Conservation (phyloP, 2,329 filamentous ascomycete species). For the Fusarium mexicanum region DNA sequence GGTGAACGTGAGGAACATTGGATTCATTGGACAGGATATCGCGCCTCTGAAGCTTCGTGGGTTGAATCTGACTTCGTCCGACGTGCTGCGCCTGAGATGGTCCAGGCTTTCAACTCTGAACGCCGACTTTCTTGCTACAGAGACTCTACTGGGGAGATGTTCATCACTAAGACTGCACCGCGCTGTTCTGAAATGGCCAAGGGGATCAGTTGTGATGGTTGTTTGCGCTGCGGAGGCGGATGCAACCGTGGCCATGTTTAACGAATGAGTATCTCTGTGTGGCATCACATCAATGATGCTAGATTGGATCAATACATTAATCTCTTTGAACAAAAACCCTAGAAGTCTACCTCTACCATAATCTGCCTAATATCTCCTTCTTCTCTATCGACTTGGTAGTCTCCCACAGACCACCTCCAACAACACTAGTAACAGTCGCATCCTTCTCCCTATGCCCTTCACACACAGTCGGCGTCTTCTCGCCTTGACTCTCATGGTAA, state of each 20-base stretch:
- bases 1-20: neutral
- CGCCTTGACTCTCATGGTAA: conserved; percentile 49
- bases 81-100: neutral
- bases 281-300: neutral
- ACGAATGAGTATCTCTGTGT: neutral
- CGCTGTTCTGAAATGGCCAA: neutral
- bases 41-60: neutral
- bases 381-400: neutral
- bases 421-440: neutral
- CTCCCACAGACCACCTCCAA: conserved; percentile 3
- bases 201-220: neutral
- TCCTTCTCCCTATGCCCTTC: conserved; percentile 18
- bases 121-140: neutral
- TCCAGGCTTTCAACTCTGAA: neutral
- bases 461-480: conserved; percentile 39
- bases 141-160: neutral
- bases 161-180: neutral
- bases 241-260: neutral
- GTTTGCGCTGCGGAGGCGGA: neutral
- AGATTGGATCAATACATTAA: neutral
- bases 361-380: neutral
- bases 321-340: no score
- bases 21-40: neutral
- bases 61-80: neutral
- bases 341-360: neutral